phyloP scores from a whole-genome alignment of 495 filamentous ascomycete genomes.

The Penicillium fimorum region DNA sequence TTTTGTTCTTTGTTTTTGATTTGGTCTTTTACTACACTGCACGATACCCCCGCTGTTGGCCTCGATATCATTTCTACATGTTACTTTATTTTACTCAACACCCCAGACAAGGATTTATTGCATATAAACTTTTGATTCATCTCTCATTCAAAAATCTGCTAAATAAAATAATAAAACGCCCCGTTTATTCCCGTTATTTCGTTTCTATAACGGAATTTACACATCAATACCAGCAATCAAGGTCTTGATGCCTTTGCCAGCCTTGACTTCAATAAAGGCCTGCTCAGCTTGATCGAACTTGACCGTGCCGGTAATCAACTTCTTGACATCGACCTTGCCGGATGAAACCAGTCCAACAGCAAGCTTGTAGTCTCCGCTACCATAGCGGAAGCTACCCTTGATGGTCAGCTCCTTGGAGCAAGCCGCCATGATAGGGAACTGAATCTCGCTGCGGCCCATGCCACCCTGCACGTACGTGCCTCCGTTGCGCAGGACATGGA shows the following conservation, averaged over 20 bases:
- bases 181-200: not conserved
- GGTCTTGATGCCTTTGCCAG: slow-evolving; percentile 50
- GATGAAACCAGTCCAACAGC: slow-evolving; percentile 51
- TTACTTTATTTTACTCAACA: slow-evolving; percentile 4
- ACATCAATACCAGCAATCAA: slow-evolving; percentile 41
- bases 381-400: slow-evolving; percentile 55
- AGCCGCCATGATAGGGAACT: slow-evolving; percentile 56
- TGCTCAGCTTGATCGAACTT: slow-evolving; percentile 54
- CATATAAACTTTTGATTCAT: slow-evolving; percentile 9
- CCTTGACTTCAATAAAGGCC: slow-evolving; percentile 49
- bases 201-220: slow-evolving; percentile 11
- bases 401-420: slow-evolving; percentile 54
- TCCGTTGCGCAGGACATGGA: slow-evolving; percentile 50
- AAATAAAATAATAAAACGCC: slow-evolving; percentile 1
- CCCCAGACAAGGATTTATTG: not conserved
- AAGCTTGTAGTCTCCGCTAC: slow-evolving; percentile 54
- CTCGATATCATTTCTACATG: slow-evolving; percentile 19
- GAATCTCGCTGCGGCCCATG: slow-evolving; percentile 56
- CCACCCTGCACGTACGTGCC: slow-evolving; percentile 62
- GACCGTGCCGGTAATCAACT: slow-evolving; percentile 51
- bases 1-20: slow-evolving; percentile 12
- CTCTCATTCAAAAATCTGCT: slow-evolving; percentile 2
- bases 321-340: slow-evolving; percentile 52
- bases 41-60: slow-evolving; percentile 28
- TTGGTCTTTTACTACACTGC: slow-evolving; percentile 20